Evolutionary conservation across 106 monocot species (phyloP).

Genomic region (Acorus gramineus): DNA sequence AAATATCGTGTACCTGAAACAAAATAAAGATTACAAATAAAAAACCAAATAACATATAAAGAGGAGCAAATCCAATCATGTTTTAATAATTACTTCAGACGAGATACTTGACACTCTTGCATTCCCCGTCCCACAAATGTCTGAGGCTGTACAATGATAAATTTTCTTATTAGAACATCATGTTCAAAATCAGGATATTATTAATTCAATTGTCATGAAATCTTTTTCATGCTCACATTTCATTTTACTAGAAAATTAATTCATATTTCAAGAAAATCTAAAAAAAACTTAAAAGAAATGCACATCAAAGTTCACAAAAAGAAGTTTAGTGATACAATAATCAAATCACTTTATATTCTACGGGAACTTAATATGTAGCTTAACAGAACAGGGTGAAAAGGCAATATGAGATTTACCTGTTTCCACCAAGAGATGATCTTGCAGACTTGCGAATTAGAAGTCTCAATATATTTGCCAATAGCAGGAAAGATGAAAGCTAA

Average conservation of each 20-base stretch:
- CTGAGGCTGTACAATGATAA: slow-evolving; percentile 27
- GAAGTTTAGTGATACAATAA: no score
- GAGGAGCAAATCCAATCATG: no score
- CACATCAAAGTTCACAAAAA: no score
- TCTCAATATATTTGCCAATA: slow-evolving; percentile 45
- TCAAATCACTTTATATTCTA: no score
- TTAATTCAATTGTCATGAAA: no score
- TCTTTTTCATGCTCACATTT: no score
- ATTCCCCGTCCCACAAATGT: slow-evolving; percentile 61
- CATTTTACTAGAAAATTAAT: no score
- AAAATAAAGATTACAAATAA: neutral
- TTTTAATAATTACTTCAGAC: slow-evolving; percentile 44
- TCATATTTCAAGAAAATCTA: no score
- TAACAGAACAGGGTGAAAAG: neutral
- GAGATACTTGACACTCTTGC: slow-evolving; percentile 51
- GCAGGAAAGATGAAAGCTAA: slow-evolving; percentile 60
- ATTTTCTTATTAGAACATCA: no score
- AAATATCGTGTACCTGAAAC: slow-evolving; percentile 58
- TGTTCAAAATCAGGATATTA: no score
- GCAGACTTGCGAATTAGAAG: slow-evolving; percentile 42
- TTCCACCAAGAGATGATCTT: slow-evolving; percentile 55
- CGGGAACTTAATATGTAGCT: neutral
- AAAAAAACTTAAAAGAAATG: no score
- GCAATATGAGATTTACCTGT: slow-evolving; percentile 26
- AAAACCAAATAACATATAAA: slow-evolving; percentile 1